These are phyloP conservation scores for Coemansia umbellata DNA, from an alignment of 192 early-diverging fungal genomes.

Conservation along the genomic window DNA sequence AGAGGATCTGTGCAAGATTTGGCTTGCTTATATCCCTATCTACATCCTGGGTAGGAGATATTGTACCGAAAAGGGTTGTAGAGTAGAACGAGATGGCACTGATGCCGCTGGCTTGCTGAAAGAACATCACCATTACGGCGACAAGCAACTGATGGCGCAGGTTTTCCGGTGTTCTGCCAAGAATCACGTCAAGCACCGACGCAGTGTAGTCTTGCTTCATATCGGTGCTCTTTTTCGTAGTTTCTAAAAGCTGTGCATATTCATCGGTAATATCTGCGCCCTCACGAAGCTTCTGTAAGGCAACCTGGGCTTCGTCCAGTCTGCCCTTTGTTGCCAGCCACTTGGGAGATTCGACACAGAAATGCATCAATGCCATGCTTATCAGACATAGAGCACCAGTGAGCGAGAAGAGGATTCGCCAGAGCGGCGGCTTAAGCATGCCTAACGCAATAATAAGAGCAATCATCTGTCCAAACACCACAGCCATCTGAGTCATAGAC, in stretches of 20 bases:
- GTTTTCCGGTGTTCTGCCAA: conserved; percentile 51
- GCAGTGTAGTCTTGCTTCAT: conserved; percentile 11
- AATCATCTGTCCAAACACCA: conserved; percentile 71
- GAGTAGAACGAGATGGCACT: conserved; percentile 77
- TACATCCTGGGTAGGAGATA: background rate
- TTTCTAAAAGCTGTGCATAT: conserved; percentile 54
- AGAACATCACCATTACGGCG: conserved; percentile 57
- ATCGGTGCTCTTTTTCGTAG: conserved; percentile 23
- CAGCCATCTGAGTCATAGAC: conserved; percentile 62
- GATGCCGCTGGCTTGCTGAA: conserved; percentile 79
- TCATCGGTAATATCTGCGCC: conserved; percentile 52
- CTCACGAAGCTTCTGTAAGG: conserved; percentile 54
- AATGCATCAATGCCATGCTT: conserved; percentile 48
- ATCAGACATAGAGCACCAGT: conserved; percentile 55
- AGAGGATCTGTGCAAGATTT: conserved; percentile 35
- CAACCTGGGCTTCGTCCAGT: conserved; percentile 43
- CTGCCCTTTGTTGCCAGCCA: conserved; percentile 61
- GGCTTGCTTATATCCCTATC: conserved; percentile 3
- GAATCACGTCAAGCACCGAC: conserved; percentile 51
- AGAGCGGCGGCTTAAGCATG: conserved; percentile 56
- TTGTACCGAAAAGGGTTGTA: conserved; percentile 61
- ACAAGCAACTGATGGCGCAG: conserved; percentile 59
- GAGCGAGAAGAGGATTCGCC: conserved; percentile 66
- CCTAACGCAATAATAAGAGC: conserved; percentile 58
- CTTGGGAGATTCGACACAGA: conserved; percentile 74